A percentile compares a stretch with the other conserved stretches of the same genome.
Evolutionary conservation across 345 rosid species (phyloP).

Genomic region (Triadica sebifera): DNA sequence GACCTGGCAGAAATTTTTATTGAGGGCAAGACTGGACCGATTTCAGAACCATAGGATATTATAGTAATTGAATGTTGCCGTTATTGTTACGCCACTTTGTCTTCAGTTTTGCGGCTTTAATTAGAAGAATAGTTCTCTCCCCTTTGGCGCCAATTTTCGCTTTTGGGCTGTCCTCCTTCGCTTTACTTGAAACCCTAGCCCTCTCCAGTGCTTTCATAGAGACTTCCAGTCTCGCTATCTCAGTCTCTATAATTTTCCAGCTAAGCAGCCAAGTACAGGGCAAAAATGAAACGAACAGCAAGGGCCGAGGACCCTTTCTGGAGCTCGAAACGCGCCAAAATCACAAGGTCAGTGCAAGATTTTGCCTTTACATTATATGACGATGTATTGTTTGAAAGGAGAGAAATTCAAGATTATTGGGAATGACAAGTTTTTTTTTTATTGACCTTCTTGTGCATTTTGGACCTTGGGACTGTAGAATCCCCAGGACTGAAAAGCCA

Average conservation of each 20-base stretch:
- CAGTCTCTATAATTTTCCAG: not conserved
- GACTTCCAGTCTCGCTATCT: not conserved
- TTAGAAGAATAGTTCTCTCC: not conserved
- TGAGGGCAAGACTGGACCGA: too few relatives aligned
- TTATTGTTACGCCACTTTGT: too few relatives aligned
- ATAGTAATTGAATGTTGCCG: too few relatives aligned
- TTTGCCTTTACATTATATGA: not conserved
- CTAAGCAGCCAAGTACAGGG: not conserved
- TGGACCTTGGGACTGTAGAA: not conserved
- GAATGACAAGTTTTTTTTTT: not conserved
- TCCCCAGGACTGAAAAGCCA: too few relatives aligned
- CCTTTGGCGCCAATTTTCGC: constrained; percentile 10
- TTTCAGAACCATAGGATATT: too few relatives aligned
- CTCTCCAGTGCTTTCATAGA: too few relatives aligned
- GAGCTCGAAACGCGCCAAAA: constrained; percentile 13
- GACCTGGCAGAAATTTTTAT: too few relatives aligned
- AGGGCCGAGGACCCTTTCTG: not conserved
- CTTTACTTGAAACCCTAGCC: not conserved
- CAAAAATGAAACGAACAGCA: constrained; percentile 10
- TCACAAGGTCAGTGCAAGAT: constrained; percentile 4
- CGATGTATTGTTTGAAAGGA: not conserved
- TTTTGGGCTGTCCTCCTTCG: not conserved
- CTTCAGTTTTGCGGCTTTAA: too few relatives aligned
- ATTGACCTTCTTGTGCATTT: not conserved
- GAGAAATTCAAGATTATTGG: not conserved